A percentile compares a stretch with the other conserved stretches of the same genome.
Evolutionary conservation across 257 asterid species (phyloP).

Genomic region (Phtheirospermum japonicum): DNA sequence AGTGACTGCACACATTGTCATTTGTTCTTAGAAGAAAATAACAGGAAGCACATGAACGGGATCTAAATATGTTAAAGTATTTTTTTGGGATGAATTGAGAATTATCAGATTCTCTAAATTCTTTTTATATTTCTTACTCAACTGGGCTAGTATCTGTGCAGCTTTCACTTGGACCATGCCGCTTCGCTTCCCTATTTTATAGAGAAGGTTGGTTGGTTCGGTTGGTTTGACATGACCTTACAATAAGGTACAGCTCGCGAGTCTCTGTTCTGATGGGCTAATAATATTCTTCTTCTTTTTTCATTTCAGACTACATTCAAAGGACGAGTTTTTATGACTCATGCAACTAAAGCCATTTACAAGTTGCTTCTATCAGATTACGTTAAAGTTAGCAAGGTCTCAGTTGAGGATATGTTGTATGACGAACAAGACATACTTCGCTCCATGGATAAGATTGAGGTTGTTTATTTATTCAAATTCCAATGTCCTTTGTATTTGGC

Average conservation of each 20-base stretch:
- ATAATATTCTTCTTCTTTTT: conserved; percentile 9
- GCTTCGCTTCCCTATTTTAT: conserved; percentile 97
- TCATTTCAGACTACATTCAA: conserved; percentile 71
- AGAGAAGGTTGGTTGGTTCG: conserved; percentile 63
- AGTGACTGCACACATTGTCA: conserved; percentile 4
- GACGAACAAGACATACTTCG: conserved; percentile 77
- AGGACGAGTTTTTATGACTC: conserved; percentile 97
- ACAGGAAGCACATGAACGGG: not conserved
- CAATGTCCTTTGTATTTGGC: conserved; percentile 5
- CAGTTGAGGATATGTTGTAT: conserved; percentile 91
- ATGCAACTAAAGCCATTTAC: conserved; percentile 95
- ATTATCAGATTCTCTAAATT: conserved; percentile 2
- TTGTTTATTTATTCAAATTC: conserved; percentile 31
- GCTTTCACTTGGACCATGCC: conserved; percentile 99
- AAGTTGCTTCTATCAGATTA: conserved; percentile 87
- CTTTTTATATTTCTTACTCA: conserved; percentile 14
- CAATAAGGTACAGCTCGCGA: conserved; percentile 17
- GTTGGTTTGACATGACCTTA: conserved; percentile 21
- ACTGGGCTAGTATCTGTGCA: conserved; percentile 35
- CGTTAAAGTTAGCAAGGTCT: conserved; percentile 96
- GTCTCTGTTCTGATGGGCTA: conserved; percentile 27
- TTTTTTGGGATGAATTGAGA: not conserved
- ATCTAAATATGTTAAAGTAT: not conserved
- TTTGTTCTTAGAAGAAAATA: not conserved
- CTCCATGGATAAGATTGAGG: conserved; percentile 98